Percentiles rank a stretch among this genome's conserved stretches.
Conservation (phyloP, 306 rosid genomes). For the Styphnolobium japonicum region DNA sequence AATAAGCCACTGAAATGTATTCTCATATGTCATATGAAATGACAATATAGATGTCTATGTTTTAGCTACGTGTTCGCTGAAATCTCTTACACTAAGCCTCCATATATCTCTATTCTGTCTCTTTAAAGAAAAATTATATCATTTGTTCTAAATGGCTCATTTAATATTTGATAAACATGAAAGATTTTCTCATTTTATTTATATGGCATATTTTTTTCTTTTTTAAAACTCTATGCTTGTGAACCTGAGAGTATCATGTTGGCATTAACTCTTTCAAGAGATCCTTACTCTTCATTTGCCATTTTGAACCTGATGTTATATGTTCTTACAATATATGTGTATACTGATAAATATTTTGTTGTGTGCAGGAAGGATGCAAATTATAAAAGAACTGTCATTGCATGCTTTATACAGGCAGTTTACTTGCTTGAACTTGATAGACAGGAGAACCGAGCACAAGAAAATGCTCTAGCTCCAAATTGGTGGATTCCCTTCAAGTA, state of each 20-base stretch:
- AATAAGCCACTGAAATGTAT: not conserved
- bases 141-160: too few relatives aligned
- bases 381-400: conserved; percentile 83
- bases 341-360: conserved; percentile 10
- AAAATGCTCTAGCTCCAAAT: conserved; percentile 75
- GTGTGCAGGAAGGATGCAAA: conserved; percentile 75
- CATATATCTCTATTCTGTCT: too few relatives aligned
- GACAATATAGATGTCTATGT: too few relatives aligned
- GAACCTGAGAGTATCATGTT: not conserved
- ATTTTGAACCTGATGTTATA: not conserved
- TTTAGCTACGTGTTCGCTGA: too few relatives aligned
- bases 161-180: too few relatives aligned
- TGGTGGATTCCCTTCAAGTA: conserved; percentile 98
- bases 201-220: too few relatives aligned
- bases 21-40: too few relatives aligned
- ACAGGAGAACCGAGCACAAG: conserved; percentile 65
- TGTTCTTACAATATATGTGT: not conserved
- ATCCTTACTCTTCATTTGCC: not conserved
- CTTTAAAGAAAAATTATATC: too few relatives aligned
- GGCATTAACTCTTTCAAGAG: not conserved
- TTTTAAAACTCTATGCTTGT: not conserved
- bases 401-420: conserved; percentile 89
- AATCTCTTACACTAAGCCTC: too few relatives aligned
- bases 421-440: conserved; percentile 89
- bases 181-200: too few relatives aligned